phyloP scores from a whole-genome alignment of 192 early-diverging fungal species.

The Neocallimastix lanati region DNA sequence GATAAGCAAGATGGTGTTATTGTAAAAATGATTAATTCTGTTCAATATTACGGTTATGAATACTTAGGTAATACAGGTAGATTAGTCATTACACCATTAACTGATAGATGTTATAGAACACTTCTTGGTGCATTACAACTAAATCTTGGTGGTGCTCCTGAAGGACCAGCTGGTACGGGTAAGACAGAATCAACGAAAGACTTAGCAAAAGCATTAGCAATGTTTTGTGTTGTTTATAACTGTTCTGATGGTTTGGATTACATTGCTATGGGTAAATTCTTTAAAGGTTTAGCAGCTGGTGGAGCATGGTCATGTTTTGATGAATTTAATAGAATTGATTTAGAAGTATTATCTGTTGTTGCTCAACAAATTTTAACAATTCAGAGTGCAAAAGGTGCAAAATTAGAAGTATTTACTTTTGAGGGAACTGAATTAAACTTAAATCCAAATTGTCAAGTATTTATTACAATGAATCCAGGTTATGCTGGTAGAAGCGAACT shows the following conservation, averaged over 20 bases:
- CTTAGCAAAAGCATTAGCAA: constrained; percentile 41
- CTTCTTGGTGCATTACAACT: constrained; percentile 38
- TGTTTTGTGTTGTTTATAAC: constrained; percentile 49
- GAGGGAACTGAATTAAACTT: constrained; percentile 36
- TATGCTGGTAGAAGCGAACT: constrained; percentile 38
- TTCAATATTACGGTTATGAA: constrained; percentile 41
- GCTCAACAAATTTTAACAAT: constrained; percentile 44
- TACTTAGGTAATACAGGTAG: constrained; percentile 39
- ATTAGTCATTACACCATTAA: constrained; percentile 37
- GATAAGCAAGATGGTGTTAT: constrained; percentile 30
- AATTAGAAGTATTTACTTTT: constrained; percentile 29
- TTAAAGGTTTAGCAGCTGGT: constrained; percentile 37
- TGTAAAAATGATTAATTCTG: constrained; percentile 45
- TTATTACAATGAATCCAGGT: constrained; percentile 50
- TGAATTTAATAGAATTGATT: constrained; percentile 40
- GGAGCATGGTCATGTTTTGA: constrained; percentile 48
- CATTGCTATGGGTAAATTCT: constrained; percentile 48
- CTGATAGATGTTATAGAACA: constrained; percentile 38
- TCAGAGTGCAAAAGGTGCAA: constrained; percentile 35
- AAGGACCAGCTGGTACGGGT: constrained; percentile 40
- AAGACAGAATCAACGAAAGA: constrained; percentile 43
- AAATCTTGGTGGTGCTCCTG: constrained; percentile 41
- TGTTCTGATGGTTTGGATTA: constrained; percentile 45
- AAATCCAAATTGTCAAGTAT: constrained; percentile 28
- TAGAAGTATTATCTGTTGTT: constrained; percentile 41